Base-by-base conservation (phyloP, 768 basidiomycete genomes). In the Russula brevipes region DNA sequence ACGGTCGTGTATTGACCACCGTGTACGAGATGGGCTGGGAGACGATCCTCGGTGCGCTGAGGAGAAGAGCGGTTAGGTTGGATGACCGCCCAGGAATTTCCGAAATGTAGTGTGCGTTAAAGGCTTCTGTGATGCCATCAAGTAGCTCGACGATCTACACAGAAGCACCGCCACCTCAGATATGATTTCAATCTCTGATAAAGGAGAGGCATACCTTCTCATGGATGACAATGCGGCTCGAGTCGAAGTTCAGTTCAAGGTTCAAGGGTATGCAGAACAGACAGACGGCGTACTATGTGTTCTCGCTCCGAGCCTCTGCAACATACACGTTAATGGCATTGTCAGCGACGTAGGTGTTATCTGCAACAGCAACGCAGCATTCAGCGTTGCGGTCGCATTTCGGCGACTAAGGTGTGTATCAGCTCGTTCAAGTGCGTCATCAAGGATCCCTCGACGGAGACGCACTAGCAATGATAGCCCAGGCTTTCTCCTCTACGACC, bases 401-500 rank as follows among this genome's bases (percentile, higher is more conserved):
- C 72, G 57, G 10, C 72, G 12, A 84, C 72, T 17, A 44, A 75
- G 5, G 70, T 60, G 12, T 68, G 2, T 41, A 24, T 39, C n/a
- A 46, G 14, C 8, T 82, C 81, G 24, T 24, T 24, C 24, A 24
- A 24, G 24, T 42, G 8, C 41, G 80, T 56, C n/a, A 60, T 50
- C 36, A 55, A 46, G 38, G 7, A 47, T 36, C 31, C 11, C 19
- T 30, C 16, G 4, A 49, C 5, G 50, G 30, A 31, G 49, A 36
- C 80, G 66, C 67, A 85, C 86, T 78, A 1, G 81, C 73, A 36
- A 88, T 72, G 3, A 81, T 83, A 2, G 73, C 76, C 86, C 86
- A 88, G 14, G 75, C 75, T 54, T 74, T 73, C 59, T 87, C 78
- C 45, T 85, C 73, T 33, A 80, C 61, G 11, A 88, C 73, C 3